Evolutionary conservation across 1,284 basidiomycete species (phyloP), one percentile per base, ranked within the genome.

Genomic region (Mycena citricolor): DNA sequence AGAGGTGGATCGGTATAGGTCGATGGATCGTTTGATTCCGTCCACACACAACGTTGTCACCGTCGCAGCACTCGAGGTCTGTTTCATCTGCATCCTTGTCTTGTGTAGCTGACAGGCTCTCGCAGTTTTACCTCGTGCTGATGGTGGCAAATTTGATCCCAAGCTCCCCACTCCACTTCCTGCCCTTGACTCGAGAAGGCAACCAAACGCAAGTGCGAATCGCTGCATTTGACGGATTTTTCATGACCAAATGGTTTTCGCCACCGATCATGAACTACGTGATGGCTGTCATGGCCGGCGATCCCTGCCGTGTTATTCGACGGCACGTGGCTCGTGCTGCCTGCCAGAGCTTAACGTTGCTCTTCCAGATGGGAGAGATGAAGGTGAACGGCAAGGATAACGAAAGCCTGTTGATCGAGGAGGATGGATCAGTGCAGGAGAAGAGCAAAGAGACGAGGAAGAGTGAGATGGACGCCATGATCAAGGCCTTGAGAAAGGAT

Each of bases 31-130:
- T 44, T 74, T 99, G 13, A 94, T 99, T 43, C 92, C 97, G 3
- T 97, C 94, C 4, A 86, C 84, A 49, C 93, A 97, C 60, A 99
- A 99, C 59, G 82, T 94, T 19, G 86, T 99, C 29, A 94, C 94
- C 0, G 77, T 93, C 42, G 92, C 95, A 22, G 85, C 85, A 4
- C 69, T 97, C 39, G 90, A 94, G 77, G 91, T 93, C 52, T 52
- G 77, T 63, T 8, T 34, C n/a, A n/a, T 25, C 42, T 23, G 14
- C 16, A 7, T 7, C 21, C 24, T 52, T 22, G 42, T 32, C 28
- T 22, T 33, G 22, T 23, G 16, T 39, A 12, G 41, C 17, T 42
- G 22, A 49, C 32, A 32, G 39, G 16, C 51, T 39, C 38, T 26
- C 47, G 28, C 33, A 94, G 89, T 93, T 91, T 57, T 82, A 92